These are phyloP conservation scores for Thelonectria blattea DNA, from an alignment of 2,329 filamentous ascomycete species.

Conservation along the genomic window DNA sequence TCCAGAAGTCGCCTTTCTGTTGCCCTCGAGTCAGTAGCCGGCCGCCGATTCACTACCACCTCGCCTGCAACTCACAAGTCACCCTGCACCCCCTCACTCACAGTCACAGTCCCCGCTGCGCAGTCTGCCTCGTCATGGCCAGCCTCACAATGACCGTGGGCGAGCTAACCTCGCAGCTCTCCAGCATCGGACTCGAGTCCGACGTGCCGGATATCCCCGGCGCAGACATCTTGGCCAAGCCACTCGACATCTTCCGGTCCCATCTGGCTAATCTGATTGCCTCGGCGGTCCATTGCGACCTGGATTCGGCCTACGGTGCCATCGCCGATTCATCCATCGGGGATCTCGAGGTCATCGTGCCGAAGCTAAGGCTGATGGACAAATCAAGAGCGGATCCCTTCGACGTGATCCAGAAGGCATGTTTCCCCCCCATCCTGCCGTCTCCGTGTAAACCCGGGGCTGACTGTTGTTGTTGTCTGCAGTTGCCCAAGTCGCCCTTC, in stretches of 20 bases:
- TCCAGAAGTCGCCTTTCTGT: too few relatives aligned
- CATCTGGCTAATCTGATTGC: slow-evolving; percentile 2
- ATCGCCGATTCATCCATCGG: slow-evolving; percentile 1
- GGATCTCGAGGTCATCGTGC: slow-evolving; percentile 3
- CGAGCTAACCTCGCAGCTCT: slow-evolving; percentile 2
- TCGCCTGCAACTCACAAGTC: not conserved
- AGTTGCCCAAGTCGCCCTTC: slow-evolving; percentile 19
- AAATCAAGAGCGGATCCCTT: not conserved
- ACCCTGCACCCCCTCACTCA: not conserved
- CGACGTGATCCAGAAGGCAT: not conserved
- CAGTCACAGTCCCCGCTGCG: too few relatives aligned
- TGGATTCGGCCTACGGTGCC: not conserved
- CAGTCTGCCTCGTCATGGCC: not conserved
- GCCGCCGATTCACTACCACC: not conserved
- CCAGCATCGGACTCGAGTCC: not conserved
- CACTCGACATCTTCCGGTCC: slow-evolving; percentile 6
- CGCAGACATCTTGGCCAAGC: slow-evolving; percentile 1
- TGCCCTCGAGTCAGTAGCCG: too few relatives aligned
- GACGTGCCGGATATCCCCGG: slow-evolving; percentile 2
- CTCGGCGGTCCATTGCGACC: not conserved
- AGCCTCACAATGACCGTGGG: slow-evolving; percentile 6
- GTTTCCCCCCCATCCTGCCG: not conserved
- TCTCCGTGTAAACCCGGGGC: not conserved
- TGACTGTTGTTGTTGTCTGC: not conserved
- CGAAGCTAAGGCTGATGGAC: not conserved